A percentile compares a stretch with the other conserved stretches of the same genome.
Conservation (phyloP, 1,284 basidiomycete species). For the Ustilago nuda region DNA sequence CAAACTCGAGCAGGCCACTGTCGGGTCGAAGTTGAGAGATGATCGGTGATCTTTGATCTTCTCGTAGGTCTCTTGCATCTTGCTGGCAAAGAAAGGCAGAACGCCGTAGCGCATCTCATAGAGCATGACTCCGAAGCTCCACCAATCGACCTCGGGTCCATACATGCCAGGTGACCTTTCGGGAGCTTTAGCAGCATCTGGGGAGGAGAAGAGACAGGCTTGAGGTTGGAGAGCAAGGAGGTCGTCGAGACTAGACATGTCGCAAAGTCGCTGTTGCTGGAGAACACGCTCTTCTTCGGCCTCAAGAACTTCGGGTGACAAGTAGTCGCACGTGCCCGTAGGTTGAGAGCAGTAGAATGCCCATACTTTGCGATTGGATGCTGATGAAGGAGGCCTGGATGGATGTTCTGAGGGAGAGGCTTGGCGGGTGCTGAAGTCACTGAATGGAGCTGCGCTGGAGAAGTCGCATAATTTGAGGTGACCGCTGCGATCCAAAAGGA, state of each 20-base stretch:
- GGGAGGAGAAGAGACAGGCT: not conserved
- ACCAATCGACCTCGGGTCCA: constrained; percentile 68
- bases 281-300: constrained; percentile 60
- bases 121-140: constrained; percentile 67
- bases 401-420: not conserved
- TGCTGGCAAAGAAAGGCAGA: constrained; percentile 64
- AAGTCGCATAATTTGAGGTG: constrained; percentile 69
- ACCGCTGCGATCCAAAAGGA: constrained; percentile 60
- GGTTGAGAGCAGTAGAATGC: constrained; percentile 61
- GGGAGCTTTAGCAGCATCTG: not conserved
- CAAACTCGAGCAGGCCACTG: constrained; percentile 33
- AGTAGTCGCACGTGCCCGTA: constrained; percentile 67
- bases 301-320: constrained; percentile 66
- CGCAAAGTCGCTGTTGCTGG: constrained; percentile 31
- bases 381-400: constrained; percentile 2
- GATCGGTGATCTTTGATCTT: constrained; percentile 60
- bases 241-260: constrained; percentile 34
- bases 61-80: constrained; percentile 62
- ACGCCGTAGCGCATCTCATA: constrained; percentile 67
- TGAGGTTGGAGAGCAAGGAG: constrained; percentile 27
- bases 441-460: constrained; percentile 65
- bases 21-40: constrained; percentile 40
- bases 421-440: constrained; percentile 32
- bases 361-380: constrained; percentile 52
- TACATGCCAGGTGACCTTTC: constrained; percentile 55